Evolutionary conservation across 345 rosid genomes (phyloP), one percentile per base, ranked within the genome.

Genomic region (Mercurialis annua): DNA sequence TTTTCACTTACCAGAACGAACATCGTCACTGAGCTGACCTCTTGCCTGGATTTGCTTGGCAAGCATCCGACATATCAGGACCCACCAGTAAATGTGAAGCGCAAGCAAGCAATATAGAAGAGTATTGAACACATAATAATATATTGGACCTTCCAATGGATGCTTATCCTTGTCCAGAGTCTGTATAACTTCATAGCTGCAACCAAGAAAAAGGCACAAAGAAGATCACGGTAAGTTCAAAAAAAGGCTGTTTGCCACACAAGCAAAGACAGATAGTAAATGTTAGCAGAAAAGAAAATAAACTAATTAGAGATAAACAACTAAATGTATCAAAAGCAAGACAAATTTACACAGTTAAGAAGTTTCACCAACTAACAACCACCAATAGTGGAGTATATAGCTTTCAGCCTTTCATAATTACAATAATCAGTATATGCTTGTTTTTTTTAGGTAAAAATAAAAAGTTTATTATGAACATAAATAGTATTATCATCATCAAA

Each of bases 51-150:
- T 71, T 76, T 76, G 79, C 72, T 71, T 76, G 12, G 62, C 72
- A 30, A 76, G 79, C 79, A 76, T 76, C 79, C 75, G 71, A 24
- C 66, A 76, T 16, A 76, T 76, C 68, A 76, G 59, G 71, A 76
- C 72, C 79, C 75, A 76, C 79, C 79, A 76, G 64, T 76, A 76
- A 59, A 76, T 62, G 62, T 76, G 75, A 17, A 76, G 75, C 60
- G 71, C 69, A 21, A 76, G 79, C 36, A 76, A 65, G 75, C 75
- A 66, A 62, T 44, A 71, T 1, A 76, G 75, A 50, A 76, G 79
- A 21, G 72, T 42, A 40, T 76, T 76, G 68, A 76, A 62, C 50
- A 71, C 62, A 31, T 76, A 76, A 40, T 76, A 76, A 56, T 36
- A 66, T 27, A 76, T 76, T 30, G 79, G 79, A 71, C 79, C 79